Base-by-base conservation (phyloP, 73 alveolate genomes). In the Stentor roeselii region DNA sequence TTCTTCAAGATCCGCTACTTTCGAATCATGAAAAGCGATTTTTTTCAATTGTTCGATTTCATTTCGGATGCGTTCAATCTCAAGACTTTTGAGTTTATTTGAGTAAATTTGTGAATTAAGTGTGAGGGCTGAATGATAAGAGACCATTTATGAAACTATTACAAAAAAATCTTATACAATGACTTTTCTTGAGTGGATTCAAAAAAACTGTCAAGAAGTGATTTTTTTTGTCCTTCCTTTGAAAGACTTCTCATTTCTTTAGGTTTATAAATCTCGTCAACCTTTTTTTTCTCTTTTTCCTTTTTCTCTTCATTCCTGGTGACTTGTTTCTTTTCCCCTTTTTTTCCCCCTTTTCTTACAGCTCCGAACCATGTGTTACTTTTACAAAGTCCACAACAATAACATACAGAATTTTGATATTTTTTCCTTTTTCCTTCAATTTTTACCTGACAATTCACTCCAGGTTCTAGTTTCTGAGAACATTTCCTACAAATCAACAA, bases 131-230 rank as follows among this genome's bases (percentile, higher is more conserved):
- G n/a, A n/a, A n/a, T n/a, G n/a, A n/a, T n/a, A n/a, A n/a, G n/a
- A n/a, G n/a, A n/a, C n/a, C n/a, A n/a, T n/a, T n/a, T n/a, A n/a
- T n/a, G n/a, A n/a, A 58, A 58, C 35, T 32, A 67, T 67, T 67
- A 67, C 21, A 27, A 40, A 67, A 67, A 67, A 21, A 67, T 11
- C n/a, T 67, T 67, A 67, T 67, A 67, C 21, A 67, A 40, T 27
- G 27, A 27, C 37, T 21, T 21, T 1, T 32, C 80, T 27, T 2
- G 21, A 30, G 80, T 21, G 2, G 42, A 15, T 67, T 67, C 80
- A 67, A 67, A 67, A 67, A 67, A 67, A 1, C 41, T 21, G 37
- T 67, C 80, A 67, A 67, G n/a, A 15, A 67, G 34, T n/a, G 80
- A 67, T 67, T 67, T 67, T 67, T 67, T 67, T 40, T 67, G 27